Percentiles rank a stretch among this genome's conserved stretches.
Conservation (phyloP, 2,329 filamentous ascomycete genomes). For the Beauveria bassiana region DNA sequence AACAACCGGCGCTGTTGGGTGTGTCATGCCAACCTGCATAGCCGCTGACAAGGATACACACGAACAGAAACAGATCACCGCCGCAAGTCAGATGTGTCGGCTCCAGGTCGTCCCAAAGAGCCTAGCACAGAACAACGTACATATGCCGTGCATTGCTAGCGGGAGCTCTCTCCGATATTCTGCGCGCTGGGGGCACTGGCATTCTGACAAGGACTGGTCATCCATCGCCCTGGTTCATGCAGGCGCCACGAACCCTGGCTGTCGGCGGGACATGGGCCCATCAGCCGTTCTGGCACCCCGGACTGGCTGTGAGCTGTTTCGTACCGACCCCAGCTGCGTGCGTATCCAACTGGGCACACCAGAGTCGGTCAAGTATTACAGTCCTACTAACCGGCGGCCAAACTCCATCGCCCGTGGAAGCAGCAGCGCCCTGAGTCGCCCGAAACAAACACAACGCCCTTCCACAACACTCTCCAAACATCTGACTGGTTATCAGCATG, state of each 20-base stretch:
- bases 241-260: slow-evolving; percentile 11
- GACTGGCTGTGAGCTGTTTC: not conserved
- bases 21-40: not conserved
- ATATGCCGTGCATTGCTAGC: slow-evolving; percentile 11
- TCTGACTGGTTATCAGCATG: not conserved
- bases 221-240: slow-evolving; percentile 11
- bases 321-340: not conserved
- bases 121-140: slow-evolving; percentile 6
- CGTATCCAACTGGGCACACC: not conserved
- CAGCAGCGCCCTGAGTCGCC: not conserved
- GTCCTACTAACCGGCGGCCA: not conserved
- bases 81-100: slow-evolving; percentile 9
- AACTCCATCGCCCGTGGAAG: not conserved
- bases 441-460: not conserved
- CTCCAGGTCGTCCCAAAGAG: slow-evolving; percentile 9
- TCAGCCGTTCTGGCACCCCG: slow-evolving; percentile 10
- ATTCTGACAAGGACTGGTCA: not conserved
- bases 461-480: not conserved
- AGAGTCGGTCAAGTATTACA: not conserved
- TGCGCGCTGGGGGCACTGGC: not conserved
- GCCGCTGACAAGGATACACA: slow-evolving; percentile 9
- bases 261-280: slow-evolving; percentile 2
- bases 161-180: not conserved
- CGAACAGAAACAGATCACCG: slow-evolving; percentile 9
- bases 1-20: not conserved